A percentile compares a stretch with the other conserved stretches of the same genome.
These are phyloP conservation scores for Scopulariopsis brevicaulis DNA, from an alignment of 2,329 filamentous ascomycete species.

Conservation along the genomic window DNA sequence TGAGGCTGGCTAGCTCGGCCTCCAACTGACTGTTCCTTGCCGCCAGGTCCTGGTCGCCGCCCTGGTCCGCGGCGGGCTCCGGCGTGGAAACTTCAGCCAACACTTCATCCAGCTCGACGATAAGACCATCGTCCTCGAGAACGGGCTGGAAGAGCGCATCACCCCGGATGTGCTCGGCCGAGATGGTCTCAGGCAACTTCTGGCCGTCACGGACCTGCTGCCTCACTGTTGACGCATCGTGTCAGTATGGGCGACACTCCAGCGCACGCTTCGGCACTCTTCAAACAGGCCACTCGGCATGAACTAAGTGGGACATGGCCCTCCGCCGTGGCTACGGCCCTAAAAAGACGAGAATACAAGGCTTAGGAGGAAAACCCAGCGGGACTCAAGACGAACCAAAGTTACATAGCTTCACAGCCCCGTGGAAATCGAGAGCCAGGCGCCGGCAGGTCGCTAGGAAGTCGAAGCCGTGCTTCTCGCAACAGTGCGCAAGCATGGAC, in stretches of 20 bases:
- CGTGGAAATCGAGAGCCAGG: constrained; percentile 59
- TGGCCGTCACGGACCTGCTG: constrained; percentile 29
- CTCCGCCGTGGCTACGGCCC: not conserved
- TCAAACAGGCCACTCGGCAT: not conserved
- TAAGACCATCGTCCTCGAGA: constrained; percentile 77
- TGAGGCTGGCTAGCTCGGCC: constrained; percentile 46
- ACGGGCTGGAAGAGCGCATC: constrained; percentile 77
- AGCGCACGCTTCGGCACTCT: not conserved
- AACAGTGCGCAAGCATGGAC: constrained; percentile 59
- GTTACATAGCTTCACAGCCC: constrained; percentile 64
- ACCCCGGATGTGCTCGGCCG: constrained; percentile 53
- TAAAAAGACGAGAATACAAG: not conserved
- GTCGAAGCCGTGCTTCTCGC: constrained; percentile 54
- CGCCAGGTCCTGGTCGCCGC: constrained; percentile 22
- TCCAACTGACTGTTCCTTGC: constrained; percentile 45
- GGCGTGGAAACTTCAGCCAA: constrained; percentile 37
- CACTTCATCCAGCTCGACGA: constrained; percentile 74
- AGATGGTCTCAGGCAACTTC: constrained; percentile 44
- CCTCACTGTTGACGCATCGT: constrained; percentile 27
- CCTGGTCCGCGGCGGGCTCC: constrained; percentile 5
- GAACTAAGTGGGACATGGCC: not conserved
- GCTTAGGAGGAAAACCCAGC: not conserved
- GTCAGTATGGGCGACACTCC: not conserved
- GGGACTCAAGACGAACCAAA: constrained; percentile 31
- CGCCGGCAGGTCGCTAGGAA: constrained; percentile 47